These are phyloP conservation scores for Yamadazyma dendronema DNA, from an alignment of 1,139 yeast genomes.

Conservation along the genomic window DNA sequence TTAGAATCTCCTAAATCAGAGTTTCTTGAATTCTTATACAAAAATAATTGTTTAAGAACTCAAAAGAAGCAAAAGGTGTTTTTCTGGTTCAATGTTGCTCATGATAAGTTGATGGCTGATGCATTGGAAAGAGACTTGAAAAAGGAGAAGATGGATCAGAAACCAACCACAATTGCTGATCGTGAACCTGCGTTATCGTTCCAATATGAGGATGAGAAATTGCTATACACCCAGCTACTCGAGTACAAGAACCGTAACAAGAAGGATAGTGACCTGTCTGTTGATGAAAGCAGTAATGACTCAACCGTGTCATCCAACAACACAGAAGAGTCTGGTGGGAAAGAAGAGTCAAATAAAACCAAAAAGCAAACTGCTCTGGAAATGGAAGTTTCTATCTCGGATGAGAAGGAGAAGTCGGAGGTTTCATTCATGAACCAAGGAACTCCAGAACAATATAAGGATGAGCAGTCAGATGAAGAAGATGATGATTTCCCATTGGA, in stretches of 20 bases:
- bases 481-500: constrained; percentile 75
- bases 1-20: constrained; percentile 86
- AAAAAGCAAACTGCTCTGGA: constrained; percentile 10
- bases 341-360: background rate
- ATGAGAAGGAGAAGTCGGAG: background rate
- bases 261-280: constrained; percentile 9
- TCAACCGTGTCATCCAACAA: constrained; percentile 11
- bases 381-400: background rate
- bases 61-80: constrained; percentile 97
- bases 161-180: constrained; percentile 59
- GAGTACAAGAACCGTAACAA: constrained; percentile 30
- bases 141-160: constrained; percentile 60
- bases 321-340: constrained; percentile 7
- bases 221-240: constrained; percentile 48
- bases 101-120: constrained; percentile 88
- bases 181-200: constrained; percentile 66
- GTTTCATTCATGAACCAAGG: constrained; percentile 23
- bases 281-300: constrained; percentile 9
- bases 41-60: constrained; percentile 85
- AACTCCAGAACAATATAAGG: constrained; percentile 24
- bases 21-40: constrained; percentile 79
- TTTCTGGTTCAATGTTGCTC: constrained; percentile 95
- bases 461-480: constrained; percentile 26
- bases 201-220: constrained; percentile 47
- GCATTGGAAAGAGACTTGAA: constrained; percentile 92